Percentiles rank a stretch among this genome's conserved stretches.
phyloP scores from a whole-genome alignment of 2,329 filamentous ascomycete genomes.

The Rhynchosporium agropyri region DNA sequence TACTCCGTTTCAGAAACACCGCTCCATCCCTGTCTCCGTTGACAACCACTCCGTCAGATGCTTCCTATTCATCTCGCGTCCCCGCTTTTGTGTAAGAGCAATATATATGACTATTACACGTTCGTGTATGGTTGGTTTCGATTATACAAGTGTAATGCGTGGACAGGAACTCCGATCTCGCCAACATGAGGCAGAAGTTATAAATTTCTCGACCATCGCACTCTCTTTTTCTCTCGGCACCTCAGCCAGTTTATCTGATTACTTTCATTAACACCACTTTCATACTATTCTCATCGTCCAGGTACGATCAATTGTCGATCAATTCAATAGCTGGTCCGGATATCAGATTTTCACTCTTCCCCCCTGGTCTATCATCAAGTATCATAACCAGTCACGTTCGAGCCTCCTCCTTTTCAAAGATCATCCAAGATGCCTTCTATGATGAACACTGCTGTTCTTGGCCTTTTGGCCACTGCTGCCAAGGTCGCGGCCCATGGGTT shows the following conservation, averaged over 20 bases:
- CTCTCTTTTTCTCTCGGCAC: slow-evolving; percentile 9
- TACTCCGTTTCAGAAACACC: slow-evolving; percentile 13
- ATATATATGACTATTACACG: slow-evolving; percentile 10
- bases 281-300: slow-evolving; percentile 15
- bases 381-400: slow-evolving; percentile 8
- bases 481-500: slow-evolving; percentile 51
- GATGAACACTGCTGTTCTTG: slow-evolving; percentile 28
- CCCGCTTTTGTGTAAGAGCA: slow-evolving; percentile 12
- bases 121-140: neutral
- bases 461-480: slow-evolving; percentile 42
- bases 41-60: neutral
- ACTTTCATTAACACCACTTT: slow-evolving; percentile 15
- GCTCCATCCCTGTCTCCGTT: neutral
- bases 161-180: neutral
- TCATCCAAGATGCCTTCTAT: slow-evolving; percentile 32
- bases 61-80: slow-evolving; percentile 9
- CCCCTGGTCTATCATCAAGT: slow-evolving; percentile 7
- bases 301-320: slow-evolving; percentile 20
- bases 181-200: slow-evolving; percentile 6
- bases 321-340: slow-evolving; percentile 22
- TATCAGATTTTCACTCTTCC: slow-evolving; percentile 18
- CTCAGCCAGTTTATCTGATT: slow-evolving; percentile 17
- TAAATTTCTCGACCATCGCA: slow-evolving; percentile 13
- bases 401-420: neutral
- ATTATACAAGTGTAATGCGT: neutral